Evolutionary conservation across 1,139 yeast genomes (phyloP).

Genomic region (Scheffersomyces illinoinensis): DNA sequence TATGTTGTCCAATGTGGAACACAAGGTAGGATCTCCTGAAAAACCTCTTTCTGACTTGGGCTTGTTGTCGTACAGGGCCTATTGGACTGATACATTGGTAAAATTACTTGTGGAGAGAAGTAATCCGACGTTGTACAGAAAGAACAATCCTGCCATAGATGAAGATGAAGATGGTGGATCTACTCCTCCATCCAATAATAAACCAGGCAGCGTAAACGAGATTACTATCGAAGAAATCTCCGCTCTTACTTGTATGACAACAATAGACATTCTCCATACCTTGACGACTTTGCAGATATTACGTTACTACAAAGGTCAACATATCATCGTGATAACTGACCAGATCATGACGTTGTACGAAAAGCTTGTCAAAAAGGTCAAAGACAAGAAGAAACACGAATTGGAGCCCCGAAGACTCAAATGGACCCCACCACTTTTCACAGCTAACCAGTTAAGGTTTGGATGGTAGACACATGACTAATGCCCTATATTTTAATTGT

Average conservation of each 20-base stretch:
- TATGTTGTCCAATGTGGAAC: constrained; percentile 82
- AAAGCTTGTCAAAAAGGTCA: constrained; percentile 55
- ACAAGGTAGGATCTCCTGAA: constrained; percentile 94
- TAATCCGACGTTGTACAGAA: constrained; percentile 38
- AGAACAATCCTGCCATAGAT: constrained; percentile 35
- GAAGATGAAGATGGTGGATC: constrained; percentile 30
- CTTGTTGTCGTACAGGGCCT: constrained; percentile 87
- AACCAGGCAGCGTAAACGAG: constrained; percentile 47
- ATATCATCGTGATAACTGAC: constrained; percentile 86
- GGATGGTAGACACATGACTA: constrained; percentile 63
- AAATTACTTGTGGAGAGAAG: constrained; percentile 67
- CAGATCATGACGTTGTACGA: constrained; percentile 79
- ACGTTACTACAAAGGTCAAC: constrained; percentile 93
- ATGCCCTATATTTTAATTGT: neutral
- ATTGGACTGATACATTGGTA: constrained; percentile 90
- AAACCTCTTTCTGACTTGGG: constrained; percentile 97
- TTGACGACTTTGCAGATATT: constrained; percentile 87
- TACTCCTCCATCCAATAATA: constrained; percentile 21
- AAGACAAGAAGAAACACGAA: constrained; percentile 70
- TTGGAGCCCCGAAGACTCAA: constrained; percentile 69
- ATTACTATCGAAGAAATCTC: constrained; percentile 93
- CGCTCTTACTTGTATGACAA: constrained; percentile 86
- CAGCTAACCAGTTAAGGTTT: constrained; percentile 92
- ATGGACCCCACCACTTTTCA: constrained; percentile 97
- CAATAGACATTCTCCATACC: constrained; percentile 92